Evolutionary conservation across 2,329 filamentous ascomycete species (phyloP).

Genomic region (Didymella sp.): DNA sequence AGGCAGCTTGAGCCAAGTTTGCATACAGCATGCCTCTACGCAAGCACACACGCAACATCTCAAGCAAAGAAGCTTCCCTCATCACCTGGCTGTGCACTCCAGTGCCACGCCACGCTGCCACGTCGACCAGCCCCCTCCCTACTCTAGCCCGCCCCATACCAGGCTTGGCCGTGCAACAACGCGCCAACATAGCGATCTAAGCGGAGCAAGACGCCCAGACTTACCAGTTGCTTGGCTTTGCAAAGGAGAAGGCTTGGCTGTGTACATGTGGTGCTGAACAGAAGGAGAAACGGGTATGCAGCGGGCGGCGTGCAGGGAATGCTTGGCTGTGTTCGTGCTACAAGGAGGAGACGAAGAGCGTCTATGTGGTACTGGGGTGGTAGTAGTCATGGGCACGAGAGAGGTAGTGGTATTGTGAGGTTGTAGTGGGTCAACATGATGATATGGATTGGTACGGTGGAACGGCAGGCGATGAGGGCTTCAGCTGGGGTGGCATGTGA

Average conservation of each 20-base stretch:
- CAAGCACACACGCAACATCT: too few species aligned
- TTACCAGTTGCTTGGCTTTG: slow-evolving; percentile 3
- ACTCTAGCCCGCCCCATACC: not conserved
- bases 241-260: slow-evolving; percentile 7
- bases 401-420: not conserved
- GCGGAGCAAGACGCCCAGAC: slow-evolving; percentile 5
- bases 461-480: not conserved
- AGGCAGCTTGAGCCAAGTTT: too few species aligned
- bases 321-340: slow-evolving; percentile 22
- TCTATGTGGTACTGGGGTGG: not conserved
- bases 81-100: too few species aligned
- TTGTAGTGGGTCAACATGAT: not conserved
- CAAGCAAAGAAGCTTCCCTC: too few species aligned
- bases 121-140: not conserved
- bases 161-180: slow-evolving; percentile 17
- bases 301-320: slow-evolving; percentile 16
- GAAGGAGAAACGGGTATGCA: slow-evolving; percentile 17
- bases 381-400: not conserved
- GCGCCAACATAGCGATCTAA: slow-evolving; percentile 1
- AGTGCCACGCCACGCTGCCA: not conserved
- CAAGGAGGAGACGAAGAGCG: not conserved
- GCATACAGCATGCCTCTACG: too few species aligned
- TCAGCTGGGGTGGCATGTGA: not conserved
- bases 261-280: slow-evolving; percentile 1
- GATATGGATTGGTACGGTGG: not conserved